Evolutionary conservation across 768 basidiomycete genomes (phyloP).

Genomic region (Tephrocybe sp.): DNA sequence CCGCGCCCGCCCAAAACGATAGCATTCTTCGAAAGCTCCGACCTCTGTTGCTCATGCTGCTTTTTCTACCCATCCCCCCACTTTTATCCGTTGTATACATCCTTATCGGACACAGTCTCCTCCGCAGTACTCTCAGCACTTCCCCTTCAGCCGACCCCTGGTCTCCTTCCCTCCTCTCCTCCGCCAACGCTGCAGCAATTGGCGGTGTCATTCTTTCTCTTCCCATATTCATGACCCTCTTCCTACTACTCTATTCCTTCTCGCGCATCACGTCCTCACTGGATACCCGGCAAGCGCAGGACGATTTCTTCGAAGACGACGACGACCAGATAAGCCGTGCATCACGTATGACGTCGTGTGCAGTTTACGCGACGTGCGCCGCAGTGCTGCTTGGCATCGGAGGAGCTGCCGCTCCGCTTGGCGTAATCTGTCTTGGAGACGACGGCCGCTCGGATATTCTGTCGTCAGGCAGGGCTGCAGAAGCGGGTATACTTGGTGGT

Average conservation of each 20-base stretch:
- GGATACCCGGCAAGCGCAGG: slow-evolving; percentile 16
- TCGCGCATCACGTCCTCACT: slow-evolving; percentile 15
- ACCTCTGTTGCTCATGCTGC: slow-evolving; percentile 16
- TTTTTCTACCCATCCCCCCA: slow-evolving; percentile 35
- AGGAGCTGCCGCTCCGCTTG: slow-evolving; percentile 29
- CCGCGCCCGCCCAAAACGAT: not conserved
- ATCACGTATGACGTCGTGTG: slow-evolving; percentile 13
- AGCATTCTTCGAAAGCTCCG: slow-evolving; percentile 4
- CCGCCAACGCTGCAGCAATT: slow-evolving; percentile 30
- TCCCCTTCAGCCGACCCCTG: slow-evolving; percentile 12
- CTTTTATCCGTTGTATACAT: slow-evolving; percentile 31
- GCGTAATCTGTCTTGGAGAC: slow-evolving; percentile 28
- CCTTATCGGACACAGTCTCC: slow-evolving; percentile 29
- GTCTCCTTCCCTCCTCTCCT: slow-evolving; percentile 23
- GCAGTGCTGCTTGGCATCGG: slow-evolving; percentile 24
- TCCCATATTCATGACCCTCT: slow-evolving; percentile 31
- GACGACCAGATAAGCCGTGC: slow-evolving; percentile 6
- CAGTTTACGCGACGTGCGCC: slow-evolving; percentile 17
- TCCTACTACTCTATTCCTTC: slow-evolving; percentile 26
- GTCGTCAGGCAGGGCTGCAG: slow-evolving; percentile 26
- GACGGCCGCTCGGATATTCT: slow-evolving; percentile 18
- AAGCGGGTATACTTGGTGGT: slow-evolving; percentile 33
- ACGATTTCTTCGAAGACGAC: slow-evolving; percentile 38
- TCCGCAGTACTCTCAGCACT: slow-evolving; percentile 20
- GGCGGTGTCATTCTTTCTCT: slow-evolving; percentile 34